Evolutionary conservation across 371 early-diverging fungal species (phyloP).

Genomic region (Mortierella sp.): DNA sequence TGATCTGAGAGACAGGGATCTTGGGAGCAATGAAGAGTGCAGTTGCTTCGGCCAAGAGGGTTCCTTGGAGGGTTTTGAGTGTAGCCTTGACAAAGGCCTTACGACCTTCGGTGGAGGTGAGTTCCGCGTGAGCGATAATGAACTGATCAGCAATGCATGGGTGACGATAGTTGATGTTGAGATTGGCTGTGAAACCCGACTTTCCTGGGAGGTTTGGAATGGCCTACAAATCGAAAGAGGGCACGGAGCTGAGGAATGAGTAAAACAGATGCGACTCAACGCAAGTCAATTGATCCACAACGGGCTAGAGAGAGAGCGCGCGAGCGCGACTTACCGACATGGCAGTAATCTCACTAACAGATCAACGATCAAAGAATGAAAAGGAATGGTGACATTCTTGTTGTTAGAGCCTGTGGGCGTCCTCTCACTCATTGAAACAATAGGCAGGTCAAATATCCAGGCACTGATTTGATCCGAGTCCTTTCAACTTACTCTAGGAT

Average conservation of each 20-base stretch:
- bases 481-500: slow-evolving; percentile 69
- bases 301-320: too few relatives aligned
- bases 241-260: background rate
- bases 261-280: too few relatives aligned
- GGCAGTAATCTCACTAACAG: slow-evolving; percentile 42
- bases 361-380: slow-evolving; percentile 3
- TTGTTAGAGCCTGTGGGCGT: too few relatives aligned
- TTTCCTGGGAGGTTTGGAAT: slow-evolving; percentile 70
- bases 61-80: slow-evolving; percentile 67
- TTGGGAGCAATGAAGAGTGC: slow-evolving; percentile 64
- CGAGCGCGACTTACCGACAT: slow-evolving; percentile 47
- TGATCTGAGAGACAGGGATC: slow-evolving; percentile 29
- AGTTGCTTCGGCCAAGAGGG: slow-evolving; percentile 63
- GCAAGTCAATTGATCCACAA: too few relatives aligned
- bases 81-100: slow-evolving; percentile 77
- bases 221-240: slow-evolving; percentile 46
- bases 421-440: too few relatives aligned
- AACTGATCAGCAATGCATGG: slow-evolving; percentile 73
- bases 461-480: too few relatives aligned
- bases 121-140: slow-evolving; percentile 64
- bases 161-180: slow-evolving; percentile 76
- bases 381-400: too few relatives aligned
- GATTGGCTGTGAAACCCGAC: slow-evolving; percentile 80
- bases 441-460: too few relatives aligned
- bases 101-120: slow-evolving; percentile 73